These are phyloP conservation scores for Rhynchosporium secalis DNA, from an alignment of 2,329 filamentous ascomycete species.

Conservation along the genomic window DNA sequence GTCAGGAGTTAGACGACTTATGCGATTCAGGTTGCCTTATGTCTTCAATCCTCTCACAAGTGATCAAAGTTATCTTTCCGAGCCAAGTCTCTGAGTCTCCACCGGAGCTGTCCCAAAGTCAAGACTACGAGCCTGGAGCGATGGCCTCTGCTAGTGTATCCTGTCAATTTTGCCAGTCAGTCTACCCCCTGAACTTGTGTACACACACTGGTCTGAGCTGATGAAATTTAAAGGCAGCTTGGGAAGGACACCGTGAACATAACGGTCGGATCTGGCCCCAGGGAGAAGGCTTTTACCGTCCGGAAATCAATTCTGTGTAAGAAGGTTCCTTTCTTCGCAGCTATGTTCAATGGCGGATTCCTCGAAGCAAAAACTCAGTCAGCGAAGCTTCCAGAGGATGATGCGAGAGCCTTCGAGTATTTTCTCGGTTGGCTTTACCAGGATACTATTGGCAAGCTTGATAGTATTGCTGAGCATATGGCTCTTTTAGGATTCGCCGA, in stretches of 20 bases:
- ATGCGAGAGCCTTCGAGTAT: not conserved
- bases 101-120: too few species aligned
- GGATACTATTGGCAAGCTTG: not conserved
- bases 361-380: not conserved
- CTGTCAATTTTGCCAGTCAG: not conserved
- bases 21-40: too few species aligned
- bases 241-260: conserved; percentile 8
- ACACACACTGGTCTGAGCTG: too few species aligned
- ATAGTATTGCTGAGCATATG: not conserved
- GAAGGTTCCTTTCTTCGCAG: not conserved
- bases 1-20: too few species aligned
- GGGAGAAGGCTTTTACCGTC: not conserved
- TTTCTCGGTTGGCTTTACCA: conserved; percentile 8
- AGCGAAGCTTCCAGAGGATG: conserved; percentile 8
- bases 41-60: too few species aligned
- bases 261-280: not conserved
- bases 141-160: not conserved
- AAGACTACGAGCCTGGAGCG: too few species aligned
- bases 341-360: conserved; percentile 13
- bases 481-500: not conserved
- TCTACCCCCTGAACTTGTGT: not conserved
- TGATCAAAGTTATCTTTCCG: too few species aligned
- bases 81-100: too few species aligned
- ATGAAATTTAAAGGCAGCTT: not conserved
- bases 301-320: conserved; percentile 6